Base-by-base conservation (phyloP, 75 land plant species). In the Picea sitchensis region DNA sequence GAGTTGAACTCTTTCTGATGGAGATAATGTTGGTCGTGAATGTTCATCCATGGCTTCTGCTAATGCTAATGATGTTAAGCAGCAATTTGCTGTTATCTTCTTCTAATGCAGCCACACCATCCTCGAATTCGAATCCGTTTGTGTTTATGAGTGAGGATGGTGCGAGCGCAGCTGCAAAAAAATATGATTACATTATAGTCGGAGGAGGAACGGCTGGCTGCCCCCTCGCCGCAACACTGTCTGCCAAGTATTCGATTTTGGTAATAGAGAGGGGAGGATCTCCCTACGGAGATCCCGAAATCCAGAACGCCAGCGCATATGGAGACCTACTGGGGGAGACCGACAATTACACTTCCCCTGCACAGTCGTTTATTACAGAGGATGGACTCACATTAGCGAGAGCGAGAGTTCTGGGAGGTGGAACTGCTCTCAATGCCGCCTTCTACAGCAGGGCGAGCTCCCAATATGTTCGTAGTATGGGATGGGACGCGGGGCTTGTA, bases 341-440 rank as follows among this genome's bases (percentile, higher is more conserved):
- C 54, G 38, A 18, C 38, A 18, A 44, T 5, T 54, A 38, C 34
- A 86, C 87, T 67, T 88, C 94, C 36, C 91, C 95, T 1, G 89
- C 95, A 1, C 91, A 94, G 76, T 30, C 86, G 58, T 91, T 96
- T 80, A 68, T 76, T 3, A 92, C 94, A 41, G 91, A 91, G 58
- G 98, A 96, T 31, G 99, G 95, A n/a, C 89, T 96, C 8, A 83
- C 80, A 2, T 87, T 87, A 80, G 78, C 90, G 36, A 84, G 99
- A 1, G 96, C 91, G 20, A 81, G 98, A 2, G 95, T 95, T 56
- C 89, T 96, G 57, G 98, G 99, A 34, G 98, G 98, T 38, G 85
- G 95, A 62, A 85, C 84, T 78, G 87, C 91, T 75, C 80, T 94
- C 38, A 92, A 95, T 74, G 95, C 95, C 3, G 99, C 95, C 1